Percentiles rank a stretch among this genome's conserved stretches.
Evolutionary conservation across 2,329 filamentous ascomycete species (phyloP).

Genomic region (Diaporthe sp.): DNA sequence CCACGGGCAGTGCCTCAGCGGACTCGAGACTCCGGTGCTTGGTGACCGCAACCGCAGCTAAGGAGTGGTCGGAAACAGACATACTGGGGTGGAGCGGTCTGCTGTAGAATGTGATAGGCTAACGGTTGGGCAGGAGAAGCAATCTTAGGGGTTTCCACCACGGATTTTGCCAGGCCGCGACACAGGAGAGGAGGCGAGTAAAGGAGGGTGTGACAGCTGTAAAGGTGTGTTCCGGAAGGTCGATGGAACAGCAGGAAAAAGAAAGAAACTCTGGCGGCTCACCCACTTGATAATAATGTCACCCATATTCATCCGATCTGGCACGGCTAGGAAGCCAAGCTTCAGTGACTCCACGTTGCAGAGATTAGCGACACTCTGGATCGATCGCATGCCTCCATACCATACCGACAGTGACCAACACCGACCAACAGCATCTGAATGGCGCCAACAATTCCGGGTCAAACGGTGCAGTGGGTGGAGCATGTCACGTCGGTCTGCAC

Average conservation of each 20-base stretch:
- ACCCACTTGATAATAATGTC: background rate
- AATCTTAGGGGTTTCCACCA: background rate
- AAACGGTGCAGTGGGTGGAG: conserved; percentile 3
- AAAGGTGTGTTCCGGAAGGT: background rate
- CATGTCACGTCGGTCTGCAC: conserved; percentile 21
- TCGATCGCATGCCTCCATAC: conserved; percentile 17
- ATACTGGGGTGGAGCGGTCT: background rate
- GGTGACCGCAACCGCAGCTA: background rate
- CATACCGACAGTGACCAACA: background rate
- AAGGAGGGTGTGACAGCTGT: conserved; percentile 13
- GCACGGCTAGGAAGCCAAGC: conserved; percentile 12
- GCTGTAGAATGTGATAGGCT: conserved; percentile 12
- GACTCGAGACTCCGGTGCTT: conserved; percentile 36
- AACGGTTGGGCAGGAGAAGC: conserved; percentile 15
- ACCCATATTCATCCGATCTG: background rate
- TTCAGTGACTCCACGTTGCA: background rate
- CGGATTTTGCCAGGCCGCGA: background rate
- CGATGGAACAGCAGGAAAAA: conserved; percentile 7
- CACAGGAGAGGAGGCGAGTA: background rate
- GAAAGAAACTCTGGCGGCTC: background rate
- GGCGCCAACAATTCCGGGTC: conserved; percentile 11
- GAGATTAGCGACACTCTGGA: conserved; percentile 16
- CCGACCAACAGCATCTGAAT: background rate
- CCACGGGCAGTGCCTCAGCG: conserved; percentile 41
- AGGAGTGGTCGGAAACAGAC: background rate